Conservation (phyloP, 1,139 yeast genomes). For the Sugiyamaella grinbergsii region DNA sequence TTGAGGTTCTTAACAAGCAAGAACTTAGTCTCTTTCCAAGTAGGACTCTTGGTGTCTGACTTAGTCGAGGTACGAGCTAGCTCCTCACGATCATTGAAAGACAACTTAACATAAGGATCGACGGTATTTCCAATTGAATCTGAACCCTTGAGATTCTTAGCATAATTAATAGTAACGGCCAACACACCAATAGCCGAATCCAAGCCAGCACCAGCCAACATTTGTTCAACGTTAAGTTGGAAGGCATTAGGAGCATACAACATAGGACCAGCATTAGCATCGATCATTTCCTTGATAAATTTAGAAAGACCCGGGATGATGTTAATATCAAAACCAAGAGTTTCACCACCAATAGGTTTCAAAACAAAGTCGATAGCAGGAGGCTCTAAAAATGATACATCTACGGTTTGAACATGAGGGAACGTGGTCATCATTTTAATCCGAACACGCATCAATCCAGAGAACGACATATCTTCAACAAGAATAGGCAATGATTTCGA, state of each 20-base stretch:
- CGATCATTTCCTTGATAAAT: slow-evolving; percentile 79
- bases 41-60: slow-evolving; percentile 66
- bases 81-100: slow-evolving; percentile 48
- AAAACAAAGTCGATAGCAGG: slow-evolving; percentile 85
- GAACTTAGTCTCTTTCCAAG: slow-evolving; percentile 78
- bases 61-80: slow-evolving; percentile 70
- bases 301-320: slow-evolving; percentile 83
- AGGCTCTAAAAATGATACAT: slow-evolving; percentile 77
- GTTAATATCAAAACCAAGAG: slow-evolving; percentile 85
- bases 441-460: slow-evolving; percentile 73
- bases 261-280: slow-evolving; percentile 85
- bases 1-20: slow-evolving; percentile 73
- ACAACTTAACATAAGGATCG: slow-evolving; percentile 83
- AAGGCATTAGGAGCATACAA: slow-evolving; percentile 85
- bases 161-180: slow-evolving; percentile 66
- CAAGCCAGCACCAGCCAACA: slow-evolving; percentile 79
- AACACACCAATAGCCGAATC: slow-evolving; percentile 87
- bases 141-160: slow-evolving; percentile 67
- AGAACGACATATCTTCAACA: slow-evolving; percentile 56
- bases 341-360: slow-evolving; percentile 71
- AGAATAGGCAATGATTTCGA: slow-evolving; percentile 46
- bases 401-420: slow-evolving; percentile 91
- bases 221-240: slow-evolving; percentile 88
- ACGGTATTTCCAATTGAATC: slow-evolving; percentile 72
- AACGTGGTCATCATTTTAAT: slow-evolving; percentile 85